A percentile compares a stretch with the other conserved stretches of the same genome.
Conservation (phyloP, 2,329 filamentous ascomycete species). For the Trichoderma aggressivum region DNA sequence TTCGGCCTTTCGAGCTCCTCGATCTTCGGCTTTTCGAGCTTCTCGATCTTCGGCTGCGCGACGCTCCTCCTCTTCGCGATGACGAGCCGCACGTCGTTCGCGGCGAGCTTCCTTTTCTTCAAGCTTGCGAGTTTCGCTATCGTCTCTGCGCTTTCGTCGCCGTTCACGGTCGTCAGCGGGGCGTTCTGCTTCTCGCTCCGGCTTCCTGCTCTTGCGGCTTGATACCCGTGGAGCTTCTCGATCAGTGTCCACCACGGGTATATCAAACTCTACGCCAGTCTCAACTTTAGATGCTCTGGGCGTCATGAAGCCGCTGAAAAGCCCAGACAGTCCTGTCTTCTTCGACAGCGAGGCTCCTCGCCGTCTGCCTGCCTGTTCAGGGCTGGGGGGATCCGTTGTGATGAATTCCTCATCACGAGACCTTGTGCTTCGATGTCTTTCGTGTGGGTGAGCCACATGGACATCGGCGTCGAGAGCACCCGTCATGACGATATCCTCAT, state of each 20-base stretch:
- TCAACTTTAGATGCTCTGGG: conserved; percentile 46
- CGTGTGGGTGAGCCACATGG: conserved; percentile 26
- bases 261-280: conserved; percentile 48
- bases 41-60: conserved; percentile 44
- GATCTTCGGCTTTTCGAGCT: conserved; percentile 34
- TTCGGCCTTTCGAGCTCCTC: conserved; percentile 48
- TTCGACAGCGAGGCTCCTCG: conserved; percentile 41
- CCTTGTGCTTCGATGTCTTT: conserved; percentile 34
- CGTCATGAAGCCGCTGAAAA: conserved; percentile 60
- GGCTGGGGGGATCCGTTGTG: conserved; percentile 36
- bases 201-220: conserved; percentile 57
- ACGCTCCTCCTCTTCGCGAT: conserved; percentile 49
- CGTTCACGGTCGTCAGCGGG: conserved; percentile 56
- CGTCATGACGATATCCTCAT: conserved; percentile 51
- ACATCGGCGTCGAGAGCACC: conserved; percentile 40
- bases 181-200: conserved; percentile 46
- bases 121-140: conserved; percentile 48
- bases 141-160: conserved; percentile 54
- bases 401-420: conserved; percentile 39
- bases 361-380: conserved; percentile 35
- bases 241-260: conserved; percentile 51
- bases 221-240: conserved; percentile 57
- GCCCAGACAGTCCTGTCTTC: conserved; percentile 53
- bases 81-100: conserved; percentile 49
- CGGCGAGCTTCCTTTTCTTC: conserved; percentile 59